Percentiles rank a stretch among this genome's conserved stretches.
Evolutionary conservation across 495 filamentous ascomycete species (phyloP).

Genomic region (Neurospora sp.): DNA sequence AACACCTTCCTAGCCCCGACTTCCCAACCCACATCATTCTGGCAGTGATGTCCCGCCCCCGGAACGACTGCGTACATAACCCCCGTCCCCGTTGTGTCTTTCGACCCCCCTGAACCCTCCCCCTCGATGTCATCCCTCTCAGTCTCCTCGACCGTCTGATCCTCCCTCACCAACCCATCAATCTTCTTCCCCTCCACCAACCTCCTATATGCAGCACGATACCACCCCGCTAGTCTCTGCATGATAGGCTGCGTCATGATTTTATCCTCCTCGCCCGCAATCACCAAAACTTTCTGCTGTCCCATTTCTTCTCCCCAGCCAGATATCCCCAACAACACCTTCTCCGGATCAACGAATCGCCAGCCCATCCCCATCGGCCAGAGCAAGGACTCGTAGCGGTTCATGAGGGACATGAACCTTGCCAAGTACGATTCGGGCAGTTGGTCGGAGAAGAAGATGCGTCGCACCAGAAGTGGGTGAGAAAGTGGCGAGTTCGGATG

Average conservation of each 20-base stretch:
- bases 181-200: slow-evolving; percentile 76
- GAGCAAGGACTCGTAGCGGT: slow-evolving; percentile 34
- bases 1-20: slow-evolving; percentile 27
- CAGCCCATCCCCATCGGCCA: slow-evolving; percentile 35
- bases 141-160: slow-evolving; percentile 8
- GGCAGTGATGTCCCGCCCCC: slow-evolving; percentile 34
- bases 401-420: slow-evolving; percentile 25
- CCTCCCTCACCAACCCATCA: slow-evolving; percentile 64
- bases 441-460: slow-evolving; percentile 31
- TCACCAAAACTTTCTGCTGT: slow-evolving; percentile 24
- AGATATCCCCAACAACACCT: slow-evolving; percentile 26
- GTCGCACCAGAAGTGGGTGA: slow-evolving; percentile 28
- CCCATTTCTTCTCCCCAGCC: slow-evolving; percentile 7
- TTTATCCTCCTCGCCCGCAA: slow-evolving; percentile 27
- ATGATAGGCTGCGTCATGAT: slow-evolving; percentile 16
- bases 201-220: slow-evolving; percentile 5
- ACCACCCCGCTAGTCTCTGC: slow-evolving; percentile 40
- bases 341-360: slow-evolving; percentile 25
- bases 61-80: slow-evolving; percentile 27
- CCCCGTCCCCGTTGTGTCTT: slow-evolving; percentile 13
- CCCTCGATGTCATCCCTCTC: slow-evolving; percentile 41
- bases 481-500: slow-evolving; percentile 41
- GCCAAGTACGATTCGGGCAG: slow-evolving; percentile 19
- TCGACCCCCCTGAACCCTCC: slow-evolving; percentile 6
- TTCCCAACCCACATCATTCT: slow-evolving; percentile 35